Evolutionary conservation across 2,329 filamentous ascomycete genomes (phyloP).

Genomic region (Penicillium sp.): DNA sequence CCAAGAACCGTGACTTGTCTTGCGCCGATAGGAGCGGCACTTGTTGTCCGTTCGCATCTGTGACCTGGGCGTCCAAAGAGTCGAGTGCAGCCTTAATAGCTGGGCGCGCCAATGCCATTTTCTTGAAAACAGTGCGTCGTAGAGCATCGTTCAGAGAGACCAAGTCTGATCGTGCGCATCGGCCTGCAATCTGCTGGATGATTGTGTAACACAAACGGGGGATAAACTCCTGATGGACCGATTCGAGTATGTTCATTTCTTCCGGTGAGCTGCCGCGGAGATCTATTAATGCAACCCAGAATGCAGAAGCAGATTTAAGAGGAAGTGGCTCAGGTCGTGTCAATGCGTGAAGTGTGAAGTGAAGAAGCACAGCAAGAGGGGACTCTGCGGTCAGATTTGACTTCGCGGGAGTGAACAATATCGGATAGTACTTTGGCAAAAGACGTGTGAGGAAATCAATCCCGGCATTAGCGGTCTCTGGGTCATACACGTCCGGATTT

Average conservation of each 20-base stretch:
- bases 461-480: constrained; percentile 42
- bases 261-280: constrained; percentile 24
- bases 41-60: constrained; percentile 18
- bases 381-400: constrained; percentile 14
- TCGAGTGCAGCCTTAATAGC: constrained; percentile 37
- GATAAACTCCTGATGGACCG: constrained; percentile 34
- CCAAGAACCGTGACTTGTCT: constrained; percentile 41
- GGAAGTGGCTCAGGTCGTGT: constrained; percentile 44
- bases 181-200: constrained; percentile 41
- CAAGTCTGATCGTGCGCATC: constrained; percentile 45
- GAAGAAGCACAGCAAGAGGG: constrained; percentile 34
- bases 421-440: constrained; percentile 39
- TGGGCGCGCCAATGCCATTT: constrained; percentile 38
- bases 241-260: constrained; percentile 24
- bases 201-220: constrained; percentile 39
- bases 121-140: constrained; percentile 41
- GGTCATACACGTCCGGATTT: constrained; percentile 36
- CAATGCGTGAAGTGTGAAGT: constrained; percentile 41
- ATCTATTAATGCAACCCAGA: constrained; percentile 41
- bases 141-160: constrained; percentile 42
- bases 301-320: constrained; percentile 45
- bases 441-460: constrained; percentile 45
- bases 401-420: constrained; percentile 36
- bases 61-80: constrained; percentile 22
- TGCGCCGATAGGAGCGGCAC: constrained; percentile 27